A percentile compares a stretch with the other conserved stretches of the same genome.
These are phyloP conservation scores for Cairneyella variabilis DNA, from an alignment of 495 filamentous ascomycete species.

Conservation along the genomic window DNA sequence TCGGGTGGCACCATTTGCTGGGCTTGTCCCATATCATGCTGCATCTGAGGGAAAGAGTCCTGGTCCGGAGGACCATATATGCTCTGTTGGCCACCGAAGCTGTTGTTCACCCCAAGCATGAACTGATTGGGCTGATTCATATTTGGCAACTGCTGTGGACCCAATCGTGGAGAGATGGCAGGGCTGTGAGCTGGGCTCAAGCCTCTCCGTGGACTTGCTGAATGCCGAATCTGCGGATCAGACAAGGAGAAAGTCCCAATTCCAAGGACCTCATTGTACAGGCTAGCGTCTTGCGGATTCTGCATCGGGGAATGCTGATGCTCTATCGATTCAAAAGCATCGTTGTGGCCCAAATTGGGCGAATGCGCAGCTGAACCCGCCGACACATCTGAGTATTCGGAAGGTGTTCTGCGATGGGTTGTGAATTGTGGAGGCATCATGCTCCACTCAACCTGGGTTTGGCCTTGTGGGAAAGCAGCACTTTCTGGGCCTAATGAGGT, in stretches of 20 bases:
- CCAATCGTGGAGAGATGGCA: conserved; percentile 76
- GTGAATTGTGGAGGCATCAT: conserved; percentile 68
- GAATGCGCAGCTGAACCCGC: conserved; percentile 75
- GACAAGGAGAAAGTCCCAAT: conserved; percentile 80
- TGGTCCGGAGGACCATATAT: conserved; percentile 48
- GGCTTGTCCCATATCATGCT: conserved; percentile 61
- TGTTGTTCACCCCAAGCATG: conserved; percentile 39
- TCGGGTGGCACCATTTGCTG: conserved; percentile 79
- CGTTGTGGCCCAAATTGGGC: conserved; percentile 73
- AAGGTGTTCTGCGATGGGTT: conserved; percentile 75
- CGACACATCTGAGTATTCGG: conserved; percentile 87
- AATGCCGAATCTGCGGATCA: conserved; percentile 55
- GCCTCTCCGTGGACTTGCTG: conserved; percentile 47
- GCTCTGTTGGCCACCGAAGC: conserved; percentile 40
- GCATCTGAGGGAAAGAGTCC: conserved; percentile 55
- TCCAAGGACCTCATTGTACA: conserved; percentile 75
- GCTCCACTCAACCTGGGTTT: conserved; percentile 60
- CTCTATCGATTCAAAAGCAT: conserved; percentile 71
- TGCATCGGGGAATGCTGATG: conserved; percentile 78
- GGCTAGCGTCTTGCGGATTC: conserved; percentile 61
- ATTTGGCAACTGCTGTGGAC: conserved; percentile 64
- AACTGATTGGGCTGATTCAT: conserved; percentile 46
- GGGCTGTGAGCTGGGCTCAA: conserved; percentile 81
- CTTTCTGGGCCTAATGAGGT: conserved; percentile 77
- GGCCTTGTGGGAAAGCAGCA: conserved; percentile 63